A percentile compares a stretch with the other conserved stretches of the same genome.
phyloP scores from a whole-genome alignment of 2,329 filamentous ascomycete species.

The Trichothecium roseum region DNA sequence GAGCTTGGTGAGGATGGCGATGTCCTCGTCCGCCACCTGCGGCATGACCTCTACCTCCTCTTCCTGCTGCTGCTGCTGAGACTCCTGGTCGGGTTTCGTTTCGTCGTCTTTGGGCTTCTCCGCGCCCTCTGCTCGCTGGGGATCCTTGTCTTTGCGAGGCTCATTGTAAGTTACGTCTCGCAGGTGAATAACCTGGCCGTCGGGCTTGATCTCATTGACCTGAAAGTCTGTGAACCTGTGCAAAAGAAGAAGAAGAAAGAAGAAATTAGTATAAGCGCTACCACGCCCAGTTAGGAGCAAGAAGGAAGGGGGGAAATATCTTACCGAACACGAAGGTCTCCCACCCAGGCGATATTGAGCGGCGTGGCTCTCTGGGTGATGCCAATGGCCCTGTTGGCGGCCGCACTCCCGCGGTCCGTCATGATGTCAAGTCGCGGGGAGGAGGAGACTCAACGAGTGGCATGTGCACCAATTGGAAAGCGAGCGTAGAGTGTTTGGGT shows the following conservation, averaged over 20 bases:
- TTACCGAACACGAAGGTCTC: slow-evolving; percentile 28
- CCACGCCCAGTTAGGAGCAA: neutral
- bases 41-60: slow-evolving; percentile 1
- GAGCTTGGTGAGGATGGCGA: slow-evolving; percentile 25
- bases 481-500: no score
- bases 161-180: slow-evolving; percentile 12
- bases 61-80: slow-evolving; percentile 1
- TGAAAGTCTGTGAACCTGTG: slow-evolving; percentile 85
- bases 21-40: slow-evolving; percentile 12
- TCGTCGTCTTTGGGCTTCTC: slow-evolving; percentile 9
- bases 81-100: no score
- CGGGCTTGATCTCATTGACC: slow-evolving; percentile 76
- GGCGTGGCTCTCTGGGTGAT: slow-evolving; percentile 29
- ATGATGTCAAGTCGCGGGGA: slow-evolving; percentile 9
- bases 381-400: slow-evolving; percentile 24
- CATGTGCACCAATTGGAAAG: no score
- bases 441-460: no score
- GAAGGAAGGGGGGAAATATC: slow-evolving; percentile 4
- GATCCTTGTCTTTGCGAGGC: slow-evolving; percentile 6
- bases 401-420: slow-evolving; percentile 21
- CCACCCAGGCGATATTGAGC: slow-evolving; percentile 24
- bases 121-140: slow-evolving; percentile 9
- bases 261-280: neutral
- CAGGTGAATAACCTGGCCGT: slow-evolving; percentile 68
- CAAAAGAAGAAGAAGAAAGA: no score